Percentiles rank a stretch among this genome's conserved stretches.
Conservation (phyloP, 1,284 basidiomycete species). For the Pseudozyma flocculosa region DNA sequence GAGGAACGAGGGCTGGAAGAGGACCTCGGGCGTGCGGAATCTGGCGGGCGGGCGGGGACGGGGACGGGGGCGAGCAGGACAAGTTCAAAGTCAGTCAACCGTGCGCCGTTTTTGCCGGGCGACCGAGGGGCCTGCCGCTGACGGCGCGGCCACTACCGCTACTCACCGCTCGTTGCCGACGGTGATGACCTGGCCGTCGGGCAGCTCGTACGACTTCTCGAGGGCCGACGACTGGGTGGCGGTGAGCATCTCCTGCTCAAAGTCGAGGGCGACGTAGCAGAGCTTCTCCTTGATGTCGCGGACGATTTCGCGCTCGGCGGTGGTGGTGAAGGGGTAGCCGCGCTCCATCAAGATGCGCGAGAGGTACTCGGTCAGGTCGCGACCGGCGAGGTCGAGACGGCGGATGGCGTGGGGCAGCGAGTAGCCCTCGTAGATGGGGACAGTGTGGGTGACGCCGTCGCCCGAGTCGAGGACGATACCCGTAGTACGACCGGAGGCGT, state of each 20-base stretch:
- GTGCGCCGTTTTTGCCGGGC: no score
- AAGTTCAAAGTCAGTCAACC: background rate
- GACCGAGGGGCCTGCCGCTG: no score
- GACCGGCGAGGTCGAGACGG: conserved; percentile 90
- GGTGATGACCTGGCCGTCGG: conserved; percentile 94
- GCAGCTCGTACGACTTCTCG: conserved; percentile 94
- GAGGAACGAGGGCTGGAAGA: conserved; percentile 93
- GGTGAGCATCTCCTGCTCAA: conserved; percentile 92
- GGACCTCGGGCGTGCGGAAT: conserved; percentile 93
- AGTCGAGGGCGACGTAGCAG: conserved; percentile 94
- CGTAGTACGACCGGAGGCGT: conserved; percentile 86
- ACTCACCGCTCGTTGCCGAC: conserved; percentile 85
- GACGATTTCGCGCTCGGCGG: conserved; percentile 92
- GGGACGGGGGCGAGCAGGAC: background rate
- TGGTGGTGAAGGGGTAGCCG: conserved; percentile 89
- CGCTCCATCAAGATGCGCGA: conserved; percentile 92
- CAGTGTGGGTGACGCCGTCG: conserved; percentile 90
- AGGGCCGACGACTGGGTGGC: conserved; percentile 86
- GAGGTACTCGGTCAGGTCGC: conserved; percentile 86
- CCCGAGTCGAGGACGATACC: conserved; percentile 93
- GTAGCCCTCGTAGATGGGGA: conserved; percentile 94
- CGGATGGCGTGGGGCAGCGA: conserved; percentile 90
- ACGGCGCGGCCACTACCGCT: no score
- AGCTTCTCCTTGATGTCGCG: conserved; percentile 98
- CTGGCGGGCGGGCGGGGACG: conserved; percentile 59